These are phyloP conservation scores for Anisodus tanguticus DNA, from an alignment of 257 asterid species.

Conservation along the genomic window DNA sequence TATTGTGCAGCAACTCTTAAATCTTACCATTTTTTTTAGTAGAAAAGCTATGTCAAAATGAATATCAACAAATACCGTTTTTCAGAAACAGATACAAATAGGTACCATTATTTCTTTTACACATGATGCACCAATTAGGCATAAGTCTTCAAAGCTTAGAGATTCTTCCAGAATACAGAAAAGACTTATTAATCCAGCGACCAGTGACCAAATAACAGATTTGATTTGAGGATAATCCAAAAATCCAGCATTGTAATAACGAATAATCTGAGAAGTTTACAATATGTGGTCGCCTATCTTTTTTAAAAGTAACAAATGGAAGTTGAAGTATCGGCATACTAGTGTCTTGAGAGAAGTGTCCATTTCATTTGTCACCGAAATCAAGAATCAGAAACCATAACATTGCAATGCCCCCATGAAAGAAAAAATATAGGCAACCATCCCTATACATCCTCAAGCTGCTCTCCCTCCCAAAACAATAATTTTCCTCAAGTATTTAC, in stretches of 20 bases:
- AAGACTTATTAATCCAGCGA: neutral
- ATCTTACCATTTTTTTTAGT: neutral
- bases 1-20: neutral
- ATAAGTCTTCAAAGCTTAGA: neutral
- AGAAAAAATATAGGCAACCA: neutral
- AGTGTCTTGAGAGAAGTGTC: neutral
- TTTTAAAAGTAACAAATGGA: neutral
- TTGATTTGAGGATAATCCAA: too few species aligned
- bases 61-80: neutral
- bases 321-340: neutral
- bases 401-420: neutral
- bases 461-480: neutral
- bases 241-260: too few species aligned
- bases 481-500: neutral
- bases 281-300: neutral
- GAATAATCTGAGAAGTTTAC: neutral
- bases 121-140: constrained; percentile 18
- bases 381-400: constrained; percentile 18
- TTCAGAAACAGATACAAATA: too few species aligned
- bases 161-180: neutral
- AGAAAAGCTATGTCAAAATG: constrained; percentile 2
- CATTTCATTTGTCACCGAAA: constrained; percentile 14
- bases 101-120: neutral
- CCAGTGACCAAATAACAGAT: neutral
- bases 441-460: neutral